These are phyloP conservation scores for Russula griseocarnosa DNA, from an alignment of 768 basidiomycete genomes.

Conservation along the genomic window DNA sequence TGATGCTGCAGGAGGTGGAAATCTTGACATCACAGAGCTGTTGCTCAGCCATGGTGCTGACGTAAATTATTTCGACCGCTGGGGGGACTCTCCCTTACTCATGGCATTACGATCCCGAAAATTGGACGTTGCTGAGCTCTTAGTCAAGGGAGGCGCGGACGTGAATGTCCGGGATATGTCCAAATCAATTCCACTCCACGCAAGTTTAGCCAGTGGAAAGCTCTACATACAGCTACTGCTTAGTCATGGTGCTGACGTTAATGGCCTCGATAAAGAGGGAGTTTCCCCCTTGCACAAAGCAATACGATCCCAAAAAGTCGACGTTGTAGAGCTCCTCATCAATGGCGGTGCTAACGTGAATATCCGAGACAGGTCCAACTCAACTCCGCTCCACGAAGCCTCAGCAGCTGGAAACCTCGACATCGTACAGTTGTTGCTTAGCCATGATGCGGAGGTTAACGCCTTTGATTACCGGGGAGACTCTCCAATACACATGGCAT, in stretches of 20 bases:
- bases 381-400: not conserved
- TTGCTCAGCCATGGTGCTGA: too few relatives aligned
- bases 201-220: not conserved
- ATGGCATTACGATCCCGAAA: too few relatives aligned
- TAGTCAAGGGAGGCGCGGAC: too few relatives aligned
- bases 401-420: not conserved
- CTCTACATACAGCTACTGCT: too few relatives aligned
- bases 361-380: not conserved
- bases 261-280: too few relatives aligned
- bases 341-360: not conserved
- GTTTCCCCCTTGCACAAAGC: not conserved
- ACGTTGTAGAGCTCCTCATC: not conserved
- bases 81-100: not conserved
- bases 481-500: not conserved
- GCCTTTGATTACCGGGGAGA: not conserved
- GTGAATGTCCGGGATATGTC: too few relatives aligned
- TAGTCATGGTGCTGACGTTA: too few relatives aligned
- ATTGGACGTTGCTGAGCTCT: too few relatives aligned
- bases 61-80: too few relatives aligned
- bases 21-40: too few relatives aligned
- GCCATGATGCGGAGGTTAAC: not conserved
- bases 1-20: not conserved
- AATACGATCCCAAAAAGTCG: not conserved
- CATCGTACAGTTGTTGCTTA: not conserved
- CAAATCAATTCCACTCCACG: too few relatives aligned